Evolutionary conservation across 2,329 filamentous ascomycete species (phyloP), one percentile per base, ranked within the genome.

Genomic region (Colletotrichum liaoningense): DNA sequence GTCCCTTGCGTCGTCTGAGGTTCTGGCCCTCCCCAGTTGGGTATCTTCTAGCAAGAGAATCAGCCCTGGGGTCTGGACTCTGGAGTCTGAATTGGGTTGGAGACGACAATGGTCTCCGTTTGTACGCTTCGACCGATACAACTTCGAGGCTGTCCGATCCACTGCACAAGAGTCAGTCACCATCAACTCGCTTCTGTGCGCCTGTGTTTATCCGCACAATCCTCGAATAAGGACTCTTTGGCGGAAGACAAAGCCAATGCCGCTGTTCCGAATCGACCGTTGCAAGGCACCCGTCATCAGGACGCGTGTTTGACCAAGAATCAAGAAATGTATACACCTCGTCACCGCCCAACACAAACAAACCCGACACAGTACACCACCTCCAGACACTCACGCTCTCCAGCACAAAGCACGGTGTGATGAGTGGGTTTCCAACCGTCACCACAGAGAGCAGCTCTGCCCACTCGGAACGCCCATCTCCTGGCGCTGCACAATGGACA

Each of bases 1-100:
- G 54, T 72, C 66, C 70, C 66, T 69, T 60, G 54, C 59, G 42
- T 72, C 70, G 70, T 72, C 66, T 59, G 66, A 72, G 70, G 66
- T 69, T 72, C 14, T 69, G 59, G 42, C 38, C 42, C 69, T 72
- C 66, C 66, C 66, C 30, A 46, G 35, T 59, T n/a, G 33, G 65
- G 57, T 49, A 63, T 52, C 56, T 69, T 38, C 65, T 57, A 63
- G 49, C 65, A 63, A 28, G 58, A 30, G 35, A 63, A 38, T 30
- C 28, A 4, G 54, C 54, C 54, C 24, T 30, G 54, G 19, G 57
- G 46, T 55, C 30, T 60, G 24, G 62, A 58, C 42, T 57, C 19
- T 6, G 52, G 49, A 65, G 4, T 54, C 59, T 62, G 16, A 28
- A 28, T 30, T 14, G 28, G n/a, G 52, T 22, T 49, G 60, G 30